Conservation (phyloP, 2,329 filamentous ascomycete genomes). For the Alternaria sp. region DNA sequence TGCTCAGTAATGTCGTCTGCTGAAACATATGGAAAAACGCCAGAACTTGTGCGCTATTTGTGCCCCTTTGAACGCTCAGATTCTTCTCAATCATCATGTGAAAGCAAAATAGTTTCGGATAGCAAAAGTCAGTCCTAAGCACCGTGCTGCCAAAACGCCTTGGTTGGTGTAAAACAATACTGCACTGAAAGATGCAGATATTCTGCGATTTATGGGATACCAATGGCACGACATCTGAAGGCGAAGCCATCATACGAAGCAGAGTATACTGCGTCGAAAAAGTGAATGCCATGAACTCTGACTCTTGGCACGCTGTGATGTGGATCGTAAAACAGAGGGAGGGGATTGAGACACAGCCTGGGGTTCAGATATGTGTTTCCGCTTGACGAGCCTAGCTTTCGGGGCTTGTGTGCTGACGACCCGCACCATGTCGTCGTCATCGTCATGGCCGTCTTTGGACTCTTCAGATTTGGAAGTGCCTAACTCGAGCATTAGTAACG, state of each 20-base stretch:
- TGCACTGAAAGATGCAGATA: conserved; percentile 2
- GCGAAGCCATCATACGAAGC: conserved; percentile 14
- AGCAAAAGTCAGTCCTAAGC: neutral
- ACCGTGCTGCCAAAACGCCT: conserved; percentile 1
- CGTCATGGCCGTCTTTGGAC: conserved; percentile 10
- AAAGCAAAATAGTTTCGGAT: conserved; percentile 4
- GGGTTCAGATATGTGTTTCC: conserved; percentile 7
- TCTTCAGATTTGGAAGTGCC: conserved; percentile 14
- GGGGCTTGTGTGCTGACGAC: conserved; percentile 3
- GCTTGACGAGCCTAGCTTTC: conserved; percentile 2
- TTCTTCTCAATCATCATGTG: conserved; percentile 12
- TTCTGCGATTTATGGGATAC: neutral
- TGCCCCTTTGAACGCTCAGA: conserved; percentile 15
- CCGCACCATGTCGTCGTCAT: conserved; percentile 10
- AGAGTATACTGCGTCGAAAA: conserved; percentile 19
- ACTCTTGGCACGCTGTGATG: conserved; percentile 10
- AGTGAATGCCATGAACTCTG: conserved; percentile 16
- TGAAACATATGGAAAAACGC: conserved; percentile 12
- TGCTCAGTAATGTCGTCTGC: conserved; percentile 9
- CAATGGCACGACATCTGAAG: neutral
- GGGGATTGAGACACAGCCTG: neutral
- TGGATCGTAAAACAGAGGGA: conserved; percentile 5
- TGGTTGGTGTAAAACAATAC: neutral
- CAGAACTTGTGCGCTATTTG: conserved; percentile 16
- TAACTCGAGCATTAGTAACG: conserved; percentile 7